A percentile compares a stretch with the other conserved stretches of the same genome.
Evolutionary conservation across 495 filamentous ascomycete genomes (phyloP).

Genomic region (Hyaloscypha hepaticicola): DNA sequence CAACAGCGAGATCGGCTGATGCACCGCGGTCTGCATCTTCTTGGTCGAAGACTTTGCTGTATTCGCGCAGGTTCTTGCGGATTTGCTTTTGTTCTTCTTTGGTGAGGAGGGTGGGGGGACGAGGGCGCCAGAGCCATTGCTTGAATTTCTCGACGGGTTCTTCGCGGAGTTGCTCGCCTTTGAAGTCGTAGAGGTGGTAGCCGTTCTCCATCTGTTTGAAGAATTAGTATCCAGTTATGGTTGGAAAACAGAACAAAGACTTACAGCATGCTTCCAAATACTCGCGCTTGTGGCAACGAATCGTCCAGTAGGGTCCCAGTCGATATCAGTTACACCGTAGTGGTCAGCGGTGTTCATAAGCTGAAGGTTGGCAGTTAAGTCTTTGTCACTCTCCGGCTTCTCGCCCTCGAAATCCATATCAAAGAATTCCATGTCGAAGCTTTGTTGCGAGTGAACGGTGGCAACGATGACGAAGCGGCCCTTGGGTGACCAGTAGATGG

Average conservation of each 20-base stretch:
- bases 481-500: conserved; percentile 98
- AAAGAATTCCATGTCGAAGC: conserved; percentile 95
- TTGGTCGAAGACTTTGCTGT: conserved; percentile 90
- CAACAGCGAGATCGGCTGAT: conserved; percentile 87
- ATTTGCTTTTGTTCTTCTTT: conserved; percentile 96
- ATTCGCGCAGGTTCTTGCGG: conserved; percentile 97
- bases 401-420: conserved; percentile 98
- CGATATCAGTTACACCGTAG: conserved; percentile 95
- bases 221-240: conserved; percentile 38
- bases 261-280: conserved; percentile 91
- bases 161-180: conserved; percentile 83
- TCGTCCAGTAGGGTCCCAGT: conserved; percentile 95
- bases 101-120: conserved; percentile 81
- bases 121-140: conserved; percentile 92
- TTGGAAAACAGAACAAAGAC: conserved; percentile 33
- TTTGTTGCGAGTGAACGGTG: conserved; percentile 86
- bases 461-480: conserved; percentile 92
- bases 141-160: conserved; percentile 96
- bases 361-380: conserved; percentile 89
- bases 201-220: conserved; percentile 88
- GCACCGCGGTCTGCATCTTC: conserved; percentile 89
- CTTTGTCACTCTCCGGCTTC: conserved; percentile 87
- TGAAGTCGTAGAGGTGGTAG: conserved; percentile 97
- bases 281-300: conserved; percentile 91
- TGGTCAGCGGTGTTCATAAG: conserved; percentile 91